A percentile compares a stretch with the other conserved stretches of the same genome.
Conservation (phyloP, 148 eudicot species). For the Polygonum maritimum region DNA sequence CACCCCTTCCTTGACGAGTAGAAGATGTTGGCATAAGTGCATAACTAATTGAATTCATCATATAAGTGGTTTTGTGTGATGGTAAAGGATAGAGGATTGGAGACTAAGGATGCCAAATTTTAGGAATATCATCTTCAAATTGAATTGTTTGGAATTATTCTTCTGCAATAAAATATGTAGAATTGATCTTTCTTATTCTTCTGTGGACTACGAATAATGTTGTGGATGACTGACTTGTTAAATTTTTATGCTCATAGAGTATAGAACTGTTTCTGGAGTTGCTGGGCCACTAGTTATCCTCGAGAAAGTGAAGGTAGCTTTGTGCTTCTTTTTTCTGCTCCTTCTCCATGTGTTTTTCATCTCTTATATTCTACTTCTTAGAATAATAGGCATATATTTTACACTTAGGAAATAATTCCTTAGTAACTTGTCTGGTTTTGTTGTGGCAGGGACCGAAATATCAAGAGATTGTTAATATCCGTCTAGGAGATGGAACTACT, state of each 20-base stretch:
- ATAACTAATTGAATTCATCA: background rate
- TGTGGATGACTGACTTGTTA: background rate
- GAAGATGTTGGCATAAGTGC: background rate
- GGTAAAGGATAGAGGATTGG: background rate
- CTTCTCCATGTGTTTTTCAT: background rate
- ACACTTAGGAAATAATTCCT: background rate
- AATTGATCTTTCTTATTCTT: background rate
- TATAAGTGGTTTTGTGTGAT: background rate
- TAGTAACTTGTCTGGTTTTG: background rate
- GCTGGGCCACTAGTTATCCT: slow-evolving; percentile 63
- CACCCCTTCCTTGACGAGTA: background rate
- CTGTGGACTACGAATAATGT: background rate
- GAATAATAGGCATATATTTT: background rate
- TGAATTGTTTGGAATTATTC: background rate
- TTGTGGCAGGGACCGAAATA: slow-evolving; percentile 86
- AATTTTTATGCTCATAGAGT: slow-evolving; percentile 27
- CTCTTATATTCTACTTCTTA: background rate
- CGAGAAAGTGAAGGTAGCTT: slow-evolving; percentile 76
- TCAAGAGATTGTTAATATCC: slow-evolving; percentile 96
- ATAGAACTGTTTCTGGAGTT: slow-evolving; percentile 56
- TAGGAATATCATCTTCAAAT: background rate
- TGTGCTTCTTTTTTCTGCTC: background rate
- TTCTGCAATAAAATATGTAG: background rate
- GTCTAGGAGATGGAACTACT: slow-evolving; percentile 90
- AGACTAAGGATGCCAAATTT: background rate